These are phyloP conservation scores for Paraphaeosphaeria minitans DNA, from an alignment of 2,329 filamentous ascomycete species.

Conservation along the genomic window DNA sequence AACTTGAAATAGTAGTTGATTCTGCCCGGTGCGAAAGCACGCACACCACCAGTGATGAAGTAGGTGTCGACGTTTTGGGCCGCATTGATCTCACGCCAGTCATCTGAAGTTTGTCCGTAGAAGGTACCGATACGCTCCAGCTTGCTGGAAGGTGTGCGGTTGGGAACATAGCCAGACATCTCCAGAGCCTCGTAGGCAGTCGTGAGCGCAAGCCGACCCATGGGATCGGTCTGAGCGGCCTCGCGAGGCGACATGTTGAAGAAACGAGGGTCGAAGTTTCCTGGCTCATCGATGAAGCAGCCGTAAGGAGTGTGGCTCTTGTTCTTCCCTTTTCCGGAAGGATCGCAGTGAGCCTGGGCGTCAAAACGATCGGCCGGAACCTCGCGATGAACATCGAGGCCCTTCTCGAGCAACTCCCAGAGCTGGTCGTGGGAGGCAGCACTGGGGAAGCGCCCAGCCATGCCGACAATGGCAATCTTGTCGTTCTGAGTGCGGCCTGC, in stretches of 20 bases:
- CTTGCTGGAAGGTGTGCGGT: slow-evolving; percentile 70
- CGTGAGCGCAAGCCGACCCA: slow-evolving; percentile 75
- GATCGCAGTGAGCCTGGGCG: slow-evolving; percentile 71
- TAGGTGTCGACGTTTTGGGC: slow-evolving; percentile 73
- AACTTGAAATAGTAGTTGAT: slow-evolving; percentile 82
- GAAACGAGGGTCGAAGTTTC: slow-evolving; percentile 79
- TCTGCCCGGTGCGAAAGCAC: slow-evolving; percentile 66
- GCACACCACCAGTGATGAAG: slow-evolving; percentile 68
- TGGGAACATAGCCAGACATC: slow-evolving; percentile 77
- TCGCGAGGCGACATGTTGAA: slow-evolving; percentile 88
- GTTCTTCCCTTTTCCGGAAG: slow-evolving; percentile 74
- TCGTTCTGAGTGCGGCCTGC: slow-evolving; percentile 59
- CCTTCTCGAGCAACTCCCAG: slow-evolving; percentile 76
- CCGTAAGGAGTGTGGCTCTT: slow-evolving; percentile 78
- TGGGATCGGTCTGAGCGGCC: slow-evolving; percentile 79
- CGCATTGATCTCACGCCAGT: slow-evolving; percentile 77
- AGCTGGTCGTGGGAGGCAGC: slow-evolving; percentile 72
- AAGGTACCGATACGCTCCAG: slow-evolving; percentile 71
- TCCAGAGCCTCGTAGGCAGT: slow-evolving; percentile 83
- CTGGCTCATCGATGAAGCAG: slow-evolving; percentile 76
- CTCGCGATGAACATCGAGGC: slow-evolving; percentile 73
- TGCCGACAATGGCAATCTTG: slow-evolving; percentile 85
- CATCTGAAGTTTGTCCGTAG: slow-evolving; percentile 76
- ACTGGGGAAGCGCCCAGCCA: slow-evolving; percentile 77
- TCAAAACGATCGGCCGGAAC: slow-evolving; percentile 76